Base-by-base conservation (phyloP, 2,329 filamentous ascomycete species). In the Botrytis elliptica region DNA sequence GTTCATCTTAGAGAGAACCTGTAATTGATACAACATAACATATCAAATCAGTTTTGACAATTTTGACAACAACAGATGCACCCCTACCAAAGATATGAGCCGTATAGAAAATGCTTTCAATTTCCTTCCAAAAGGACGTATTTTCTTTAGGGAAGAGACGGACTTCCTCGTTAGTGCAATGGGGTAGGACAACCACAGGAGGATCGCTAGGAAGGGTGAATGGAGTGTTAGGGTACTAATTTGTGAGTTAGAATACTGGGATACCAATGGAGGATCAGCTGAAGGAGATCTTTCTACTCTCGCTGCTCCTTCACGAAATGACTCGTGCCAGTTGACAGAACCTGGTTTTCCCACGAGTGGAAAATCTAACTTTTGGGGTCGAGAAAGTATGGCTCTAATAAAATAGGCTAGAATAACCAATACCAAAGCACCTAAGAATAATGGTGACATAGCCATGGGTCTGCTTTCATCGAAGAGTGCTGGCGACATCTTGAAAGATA, bases 1-100 rank as follows among this genome's bases (percentile, higher is more conserved):
- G 63, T 65, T 80, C 79, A n/a, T 79, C 78, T 76, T 79, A 76
- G 1, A 80, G 62, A 36, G 71, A 71, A 63, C 71, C 64, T 0
- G 79, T 52, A 22, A 75, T 73, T 20, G 65, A 74, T 18, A 73
- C 74, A 36, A 79, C 73, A 38, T 79, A 73, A 20, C 77, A 74
- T 4, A 75, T 79, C 9, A 80, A 74, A 62, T 80, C 77, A 33
- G 70, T 40, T 25, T 77, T 79, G n/a, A 80, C 44, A 25, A 77
- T 72, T 40, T 72, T 52, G 29, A 77, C 71, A 0, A 76, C 8
- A 7, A 72, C 75, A 4, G 71, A 70, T 20, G 25, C 8, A 10
- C 49, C 9, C 7, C 25, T 29, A 9, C 25, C 33, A 8, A 71
- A 14, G 33, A 36, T 71, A 18, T 71, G 20, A 9, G 22, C n/a